A percentile compares a stretch with the other conserved stretches of the same genome.
These are phyloP conservation scores for Exophiala aquamarina DNA, from an alignment of 2,329 filamentous ascomycete genomes.

Conservation along the genomic window DNA sequence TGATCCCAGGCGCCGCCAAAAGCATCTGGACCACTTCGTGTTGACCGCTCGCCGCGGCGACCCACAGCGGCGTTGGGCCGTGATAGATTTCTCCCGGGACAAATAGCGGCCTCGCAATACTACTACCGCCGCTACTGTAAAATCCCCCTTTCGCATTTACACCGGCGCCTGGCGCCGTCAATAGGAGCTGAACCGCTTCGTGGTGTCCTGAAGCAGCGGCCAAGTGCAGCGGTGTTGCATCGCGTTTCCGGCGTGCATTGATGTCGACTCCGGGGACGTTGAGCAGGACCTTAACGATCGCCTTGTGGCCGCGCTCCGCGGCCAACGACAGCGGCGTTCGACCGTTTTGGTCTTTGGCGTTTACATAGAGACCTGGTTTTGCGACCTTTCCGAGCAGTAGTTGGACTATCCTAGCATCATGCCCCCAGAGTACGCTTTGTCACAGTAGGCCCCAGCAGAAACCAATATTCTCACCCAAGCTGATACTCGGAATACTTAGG, in stretches of 20 bases:
- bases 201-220: not conserved
- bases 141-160: slow-evolving; percentile 19
- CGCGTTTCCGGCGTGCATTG: not conserved
- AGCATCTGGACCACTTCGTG: slow-evolving; percentile 33
- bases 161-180: slow-evolving; percentile 11
- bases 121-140: slow-evolving; percentile 29
- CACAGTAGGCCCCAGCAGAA: not conserved
- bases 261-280: not conserved
- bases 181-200: too few relatives aligned
- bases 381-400: too few relatives aligned
- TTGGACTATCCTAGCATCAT: not conserved
- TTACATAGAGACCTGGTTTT: too few relatives aligned
- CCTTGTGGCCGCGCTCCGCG: slow-evolving; percentile 2
- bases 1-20: too few relatives aligned
- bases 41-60: slow-evolving; percentile 29
- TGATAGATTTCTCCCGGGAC: too few relatives aligned
- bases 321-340: slow-evolving; percentile 1
- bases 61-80: too few relatives aligned
- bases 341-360: not conserved
- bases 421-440: not conserved
- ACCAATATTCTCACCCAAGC: not conserved
- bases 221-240: not conserved
- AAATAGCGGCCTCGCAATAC: too few relatives aligned
- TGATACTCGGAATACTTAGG: slow-evolving; percentile 7
- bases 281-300: slow-evolving; percentile 21